Evolutionary conservation across 106 monocot species (phyloP).

Genomic region (Dioscorea zingiberensis): DNA sequence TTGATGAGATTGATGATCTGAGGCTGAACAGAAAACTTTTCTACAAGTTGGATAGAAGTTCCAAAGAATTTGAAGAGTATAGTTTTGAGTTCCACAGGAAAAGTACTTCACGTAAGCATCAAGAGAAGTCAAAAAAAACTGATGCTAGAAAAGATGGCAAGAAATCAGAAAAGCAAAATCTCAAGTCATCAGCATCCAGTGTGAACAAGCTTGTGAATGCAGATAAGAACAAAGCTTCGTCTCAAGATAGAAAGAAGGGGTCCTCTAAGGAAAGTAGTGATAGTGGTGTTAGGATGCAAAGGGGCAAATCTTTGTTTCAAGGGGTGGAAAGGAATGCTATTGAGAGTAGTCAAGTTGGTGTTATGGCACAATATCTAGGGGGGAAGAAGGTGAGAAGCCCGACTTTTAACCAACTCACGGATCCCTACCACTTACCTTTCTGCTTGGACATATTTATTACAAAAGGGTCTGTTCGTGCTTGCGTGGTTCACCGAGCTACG

Average conservation of each 20-base stretch:
- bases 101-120: constrained; percentile 26
- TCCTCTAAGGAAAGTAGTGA: background rate
- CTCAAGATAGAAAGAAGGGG: background rate
- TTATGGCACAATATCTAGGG: background rate
- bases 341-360: background rate
- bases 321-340: background rate
- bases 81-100: constrained; percentile 37
- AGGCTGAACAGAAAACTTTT: constrained; percentile 52
- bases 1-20: constrained; percentile 67
- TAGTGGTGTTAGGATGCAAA: background rate
- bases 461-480: constrained; percentile 82
- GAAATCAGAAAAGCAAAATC: constrained; percentile 11
- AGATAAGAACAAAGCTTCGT: background rate
- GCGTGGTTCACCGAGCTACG: constrained; percentile 56
- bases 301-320: background rate
- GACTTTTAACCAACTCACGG: constrained; percentile 69
- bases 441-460: constrained; percentile 70
- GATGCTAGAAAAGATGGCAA: constrained; percentile 22
- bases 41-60: constrained; percentile 69
- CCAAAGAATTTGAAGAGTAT: constrained; percentile 73
- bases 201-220: background rate
- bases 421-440: constrained; percentile 78
- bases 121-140: constrained; percentile 7
- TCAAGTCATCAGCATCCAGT: background rate
- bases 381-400: constrained; percentile 44